Percentiles rank a stretch among this genome's conserved stretches.
Conservation (phyloP, 495 filamentous ascomycete genomes). For the Xeromyces bisporus region DNA sequence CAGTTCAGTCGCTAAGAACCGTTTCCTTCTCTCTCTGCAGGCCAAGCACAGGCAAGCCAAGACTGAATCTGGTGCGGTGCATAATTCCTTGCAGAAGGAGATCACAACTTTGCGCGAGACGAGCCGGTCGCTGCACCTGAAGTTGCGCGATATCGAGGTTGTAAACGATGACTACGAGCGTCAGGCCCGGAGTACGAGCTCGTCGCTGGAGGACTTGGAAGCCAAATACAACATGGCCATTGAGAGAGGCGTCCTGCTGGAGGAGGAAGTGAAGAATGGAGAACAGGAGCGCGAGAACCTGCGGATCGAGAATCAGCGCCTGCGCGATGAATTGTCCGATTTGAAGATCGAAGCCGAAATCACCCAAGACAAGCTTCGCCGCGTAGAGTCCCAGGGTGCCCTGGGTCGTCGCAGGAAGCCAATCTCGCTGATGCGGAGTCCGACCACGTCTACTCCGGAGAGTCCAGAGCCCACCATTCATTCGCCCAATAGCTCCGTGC, state of each 20-base stretch:
- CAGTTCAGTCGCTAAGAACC: slow-evolving; percentile 1
- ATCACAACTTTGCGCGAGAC: slow-evolving; percentile 76
- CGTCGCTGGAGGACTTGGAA: slow-evolving; percentile 90
- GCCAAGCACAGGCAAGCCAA: slow-evolving; percentile 94
- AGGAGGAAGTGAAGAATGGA: slow-evolving; percentile 78
- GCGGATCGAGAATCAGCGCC: slow-evolving; percentile 72
- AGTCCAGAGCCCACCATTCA: slow-evolving; percentile 32
- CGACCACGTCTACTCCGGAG: slow-evolving; percentile 35
- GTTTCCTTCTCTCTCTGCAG: too few species aligned
- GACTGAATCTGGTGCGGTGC: slow-evolving; percentile 61
- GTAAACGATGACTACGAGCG: slow-evolving; percentile 96
- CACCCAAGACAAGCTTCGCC: slow-evolving; percentile 73
- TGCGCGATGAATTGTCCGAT: slow-evolving; percentile 81
- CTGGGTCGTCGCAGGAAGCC: slow-evolving; percentile 37
- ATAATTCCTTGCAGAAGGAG: slow-evolving; percentile 84
- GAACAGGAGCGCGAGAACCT: slow-evolving; percentile 80
- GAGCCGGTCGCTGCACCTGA: slow-evolving; percentile 64
- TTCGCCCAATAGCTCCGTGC: slow-evolving; percentile 45
- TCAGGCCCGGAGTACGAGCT: slow-evolving; percentile 82
- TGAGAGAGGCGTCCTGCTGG: slow-evolving; percentile 78
- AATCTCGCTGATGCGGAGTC: slow-evolving; percentile 27
- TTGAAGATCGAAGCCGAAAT: slow-evolving; percentile 92
- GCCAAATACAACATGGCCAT: slow-evolving; percentile 92
- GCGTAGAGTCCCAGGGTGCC: slow-evolving; percentile 38
- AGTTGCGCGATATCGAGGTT: slow-evolving; percentile 86